Conservation (phyloP, 2,329 filamentous ascomycete species). For the Fusarium sublunatum region DNA sequence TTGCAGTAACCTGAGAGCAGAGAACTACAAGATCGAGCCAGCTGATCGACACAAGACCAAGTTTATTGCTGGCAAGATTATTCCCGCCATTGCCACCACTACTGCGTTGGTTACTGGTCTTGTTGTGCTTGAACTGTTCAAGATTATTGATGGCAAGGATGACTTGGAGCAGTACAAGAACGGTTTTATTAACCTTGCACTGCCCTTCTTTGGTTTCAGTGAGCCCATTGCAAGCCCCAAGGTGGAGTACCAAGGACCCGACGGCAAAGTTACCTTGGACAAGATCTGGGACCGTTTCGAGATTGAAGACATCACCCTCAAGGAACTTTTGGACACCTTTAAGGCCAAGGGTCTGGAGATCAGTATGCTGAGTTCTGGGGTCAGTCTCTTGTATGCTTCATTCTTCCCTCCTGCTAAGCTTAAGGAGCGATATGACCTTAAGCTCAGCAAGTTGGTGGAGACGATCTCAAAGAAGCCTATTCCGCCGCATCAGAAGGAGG, state of each 20-base stretch:
- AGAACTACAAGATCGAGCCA: slow-evolving; percentile 96
- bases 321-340: slow-evolving; percentile 86
- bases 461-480: slow-evolving; percentile 92
- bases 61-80: slow-evolving; percentile 99
- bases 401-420: slow-evolving; percentile 86
- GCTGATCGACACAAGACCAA: slow-evolving; percentile 98
- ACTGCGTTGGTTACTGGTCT: slow-evolving; percentile 95
- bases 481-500: slow-evolving; percentile 89
- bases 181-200: slow-evolving; percentile 93
- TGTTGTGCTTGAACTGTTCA: slow-evolving; percentile 93
- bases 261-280: slow-evolving; percentile 86
- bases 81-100: slow-evolving; percentile 96
- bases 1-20: slow-evolving; percentile 93
- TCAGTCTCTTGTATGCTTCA: slow-evolving; percentile 91
- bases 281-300: slow-evolving; percentile 99
- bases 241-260: slow-evolving; percentile 84
- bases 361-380: slow-evolving; percentile 96
- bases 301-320: slow-evolving; percentile 84
- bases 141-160: slow-evolving; percentile 95
- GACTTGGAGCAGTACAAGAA: slow-evolving; percentile 99
- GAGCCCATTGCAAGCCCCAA: slow-evolving; percentile 96
- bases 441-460: slow-evolving; percentile 89
- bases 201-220: slow-evolving; percentile 98
- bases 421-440: slow-evolving; percentile 84
- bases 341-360: slow-evolving; percentile 82